Percentiles rank a stretch among this genome's conserved stretches.
These are phyloP conservation scores for Globisporangium cylindrosporum DNA, from an alignment of 352 stramenopile species.

Conservation along the genomic window DNA sequence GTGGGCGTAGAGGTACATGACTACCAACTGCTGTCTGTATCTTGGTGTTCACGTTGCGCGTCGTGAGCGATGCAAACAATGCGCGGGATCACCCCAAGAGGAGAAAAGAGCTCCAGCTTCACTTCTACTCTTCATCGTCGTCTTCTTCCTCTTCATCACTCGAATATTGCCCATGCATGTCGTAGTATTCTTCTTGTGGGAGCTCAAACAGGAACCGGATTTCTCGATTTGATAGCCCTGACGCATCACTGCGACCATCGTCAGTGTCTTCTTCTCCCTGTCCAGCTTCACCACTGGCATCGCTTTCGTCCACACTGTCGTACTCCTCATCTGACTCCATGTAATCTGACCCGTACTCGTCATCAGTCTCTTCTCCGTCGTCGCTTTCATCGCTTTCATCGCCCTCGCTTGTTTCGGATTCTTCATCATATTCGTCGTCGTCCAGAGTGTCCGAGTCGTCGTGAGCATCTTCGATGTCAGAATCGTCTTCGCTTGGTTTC, in stretches of 20 bases:
- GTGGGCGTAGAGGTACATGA: background rate
- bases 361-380: slow-evolving; percentile 35
- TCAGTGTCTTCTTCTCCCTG: slow-evolving; percentile 27
- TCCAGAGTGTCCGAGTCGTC: slow-evolving; percentile 70
- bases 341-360: slow-evolving; percentile 41
- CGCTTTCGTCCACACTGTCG: slow-evolving; percentile 31
- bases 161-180: slow-evolving; percentile 73
- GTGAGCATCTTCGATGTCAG: slow-evolving; percentile 75
- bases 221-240: slow-evolving; percentile 45
- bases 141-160: slow-evolving; percentile 72
- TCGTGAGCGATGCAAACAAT: background rate
- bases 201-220: slow-evolving; percentile 73
- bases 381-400: slow-evolving; percentile 43
- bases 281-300: slow-evolving; percentile 20
- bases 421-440: slow-evolving; percentile 78
- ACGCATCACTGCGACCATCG: slow-evolving; percentile 24
- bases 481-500: slow-evolving; percentile 83
- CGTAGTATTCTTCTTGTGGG: slow-evolving; percentile 67
- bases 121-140: slow-evolving; percentile 28
- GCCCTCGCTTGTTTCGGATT: slow-evolving; percentile 42
- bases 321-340: slow-evolving; percentile 32
- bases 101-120: background rate
- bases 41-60: background rate
- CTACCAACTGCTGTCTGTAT: background rate
- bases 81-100: background rate